Base-by-base conservation (phyloP, 768 basidiomycete genomes). In the Suillus variegatus region DNA sequence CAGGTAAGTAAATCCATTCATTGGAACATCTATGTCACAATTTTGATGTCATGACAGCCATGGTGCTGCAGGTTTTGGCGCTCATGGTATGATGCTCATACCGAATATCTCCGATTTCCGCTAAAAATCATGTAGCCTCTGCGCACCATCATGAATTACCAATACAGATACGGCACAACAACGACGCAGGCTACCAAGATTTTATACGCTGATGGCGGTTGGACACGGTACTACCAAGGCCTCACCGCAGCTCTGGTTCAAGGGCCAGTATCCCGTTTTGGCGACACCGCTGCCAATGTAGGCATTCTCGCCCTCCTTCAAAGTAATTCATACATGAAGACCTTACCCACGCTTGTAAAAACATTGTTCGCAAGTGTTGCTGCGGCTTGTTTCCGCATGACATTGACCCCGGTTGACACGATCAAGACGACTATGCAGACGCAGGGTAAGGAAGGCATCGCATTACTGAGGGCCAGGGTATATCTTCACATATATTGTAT, bases 141-240 rank as follows among this genome's bases (percentile, higher is more conserved):
- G n/a, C 86, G 94, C n/a, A 97, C 96, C 3, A 84, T 95, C 63
- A 98, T 99, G 97, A 99, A 98, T 81, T 97, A 93, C 74, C 94
- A 95, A 79, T 95, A 95, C 75, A 87, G 90, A 62, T 95, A 88
- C 73, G 95, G 95, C n/a, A 90, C 90, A 2, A 85, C 87, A 2
- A 88, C 88, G 7, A 87, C 86, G 0, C 77, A 83, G 46, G 89
- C 92, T 14, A 85, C 83, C 64, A 75, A 77, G 57, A 93, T 86
- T 4, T 86, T 96, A 20, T 91, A 91, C 74, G 77, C 77, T 2
- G 91, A 95, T 65, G 94, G 95, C 16, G 93, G 94, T 10, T 90
- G 85, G 81, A 80, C 84, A 44, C 85, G 96, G 51, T 97, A 91
- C 77, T 99, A 97, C 76, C 89, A 93, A 68, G 97, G 97, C 7